Evolutionary conservation across 805 yeast species (phyloP), one percentile per base, ranked within the genome.

Genomic region (Debaryomyces prosopidis): DNA sequence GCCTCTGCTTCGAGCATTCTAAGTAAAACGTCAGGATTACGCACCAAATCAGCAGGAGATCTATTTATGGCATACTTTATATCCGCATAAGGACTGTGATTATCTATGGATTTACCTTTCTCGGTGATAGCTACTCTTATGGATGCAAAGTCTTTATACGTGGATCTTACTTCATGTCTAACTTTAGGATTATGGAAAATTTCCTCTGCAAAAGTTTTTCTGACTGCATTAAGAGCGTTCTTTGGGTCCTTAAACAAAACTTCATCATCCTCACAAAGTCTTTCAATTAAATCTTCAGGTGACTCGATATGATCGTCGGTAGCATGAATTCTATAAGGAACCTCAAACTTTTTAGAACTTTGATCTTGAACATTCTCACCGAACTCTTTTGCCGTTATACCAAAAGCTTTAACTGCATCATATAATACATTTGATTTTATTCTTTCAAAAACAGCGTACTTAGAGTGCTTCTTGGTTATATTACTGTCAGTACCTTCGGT

Each of bases 1-100:
- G 82, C 65, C 62, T 94, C 99, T 2, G 98, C 99, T 58, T 87
- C 91, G 40, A 91, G 68, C 96, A 94, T 94, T 58, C 95, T 80
- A 57, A 94, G 72, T 54, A 87, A 89, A 34, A 86, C 69, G 55
- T 89, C 96, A 1, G 99, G 98, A 45, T 81, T 75, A 32, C 72
- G 72, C 5, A 80, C 76, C 58, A 94, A 80, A 46, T 89, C 89
- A n/a, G 78, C 77, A 12, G 91, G 84, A 2, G 87, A 76, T 60
- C 94, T 79, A 65, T 89, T 87, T 45, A 82, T 77, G 17, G 97
- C 95, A 66, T 94, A 94, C 61, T 94, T 94, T 69, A 94, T 84
- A 59, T 89, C 96, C 47, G 87, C 89, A 57, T 84, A 91, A 2
- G 90, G 86, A 43, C 91, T 84, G 53, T 83, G 84, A 43, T 79